Conservation (phyloP, 2,329 filamentous ascomycete genomes). For the Pseudogymnoascus sp. region DNA sequence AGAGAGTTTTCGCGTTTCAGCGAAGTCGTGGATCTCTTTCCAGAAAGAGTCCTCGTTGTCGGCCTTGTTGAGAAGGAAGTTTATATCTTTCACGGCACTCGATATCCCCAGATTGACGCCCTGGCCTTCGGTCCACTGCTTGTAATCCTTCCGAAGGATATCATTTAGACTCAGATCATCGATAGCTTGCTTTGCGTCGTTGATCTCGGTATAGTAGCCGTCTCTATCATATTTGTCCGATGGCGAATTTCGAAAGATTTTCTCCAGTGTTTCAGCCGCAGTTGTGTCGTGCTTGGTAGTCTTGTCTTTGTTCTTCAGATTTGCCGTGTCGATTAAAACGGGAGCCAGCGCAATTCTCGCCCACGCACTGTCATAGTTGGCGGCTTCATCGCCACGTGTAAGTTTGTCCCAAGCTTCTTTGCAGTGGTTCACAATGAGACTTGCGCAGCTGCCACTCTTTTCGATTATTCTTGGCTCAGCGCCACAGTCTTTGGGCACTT, state of each 20-base stretch:
- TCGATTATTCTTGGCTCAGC: slow-evolving; percentile 54
- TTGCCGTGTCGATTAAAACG: slow-evolving; percentile 66
- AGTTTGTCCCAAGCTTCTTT: slow-evolving; percentile 50
- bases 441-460: slow-evolving; percentile 65
- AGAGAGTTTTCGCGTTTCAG: slow-evolving; percentile 50
- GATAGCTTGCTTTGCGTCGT: slow-evolving; percentile 61
- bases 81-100: slow-evolving; percentile 55
- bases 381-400: slow-evolving; percentile 32
- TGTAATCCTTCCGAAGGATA: slow-evolving; percentile 76
- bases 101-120: slow-evolving; percentile 57
- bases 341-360: slow-evolving; percentile 62
- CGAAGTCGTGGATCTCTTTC: slow-evolving; percentile 44
- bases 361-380: slow-evolving; percentile 31
- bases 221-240: slow-evolving; percentile 44
- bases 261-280: slow-evolving; percentile 54
- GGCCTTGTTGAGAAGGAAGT: slow-evolving; percentile 52
- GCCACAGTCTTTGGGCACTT: slow-evolving; percentile 39
- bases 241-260: slow-evolving; percentile 32
- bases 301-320: slow-evolving; percentile 56
- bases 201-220: slow-evolving; percentile 53
- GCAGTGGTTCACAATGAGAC: slow-evolving; percentile 57
- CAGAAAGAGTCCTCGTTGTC: slow-evolving; percentile 40
- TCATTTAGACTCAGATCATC: slow-evolving; percentile 54
- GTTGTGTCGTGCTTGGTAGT: slow-evolving; percentile 54
- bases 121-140: slow-evolving; percentile 59